These are phyloP conservation scores for Populus hybrid DNA, from an alignment of 441 rosid species.

Conservation along the genomic window DNA sequence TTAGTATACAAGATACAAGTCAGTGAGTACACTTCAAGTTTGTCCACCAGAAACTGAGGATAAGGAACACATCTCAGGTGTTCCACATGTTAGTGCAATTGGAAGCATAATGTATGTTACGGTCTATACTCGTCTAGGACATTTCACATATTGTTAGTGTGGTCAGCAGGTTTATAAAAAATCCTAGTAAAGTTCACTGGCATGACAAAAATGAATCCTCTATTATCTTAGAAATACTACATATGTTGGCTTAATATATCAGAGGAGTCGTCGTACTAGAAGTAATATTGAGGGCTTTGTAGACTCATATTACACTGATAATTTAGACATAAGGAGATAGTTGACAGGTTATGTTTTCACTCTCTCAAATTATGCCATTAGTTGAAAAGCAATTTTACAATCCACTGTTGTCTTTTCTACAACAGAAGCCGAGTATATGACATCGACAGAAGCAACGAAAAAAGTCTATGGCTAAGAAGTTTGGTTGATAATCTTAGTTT, in stretches of 20 bases:
- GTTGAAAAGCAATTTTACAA: no score
- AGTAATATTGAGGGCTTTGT: neutral
- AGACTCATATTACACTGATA: conserved; percentile 2
- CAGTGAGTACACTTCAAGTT: neutral
- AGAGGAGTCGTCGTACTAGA: neutral
- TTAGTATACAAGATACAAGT: neutral
- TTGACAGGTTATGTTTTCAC: neutral
- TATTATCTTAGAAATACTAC: neutral
- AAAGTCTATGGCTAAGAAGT: no score
- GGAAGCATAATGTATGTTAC: no score
- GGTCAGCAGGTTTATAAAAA: neutral
- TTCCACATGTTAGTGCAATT: neutral
- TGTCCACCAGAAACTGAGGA: neutral
- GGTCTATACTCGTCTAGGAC: no score
- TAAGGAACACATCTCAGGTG: neutral
- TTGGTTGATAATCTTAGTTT: no score
- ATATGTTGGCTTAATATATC: neutral
- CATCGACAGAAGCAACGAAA: no score
- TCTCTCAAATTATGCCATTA: neutral
- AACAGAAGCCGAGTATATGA: no score
- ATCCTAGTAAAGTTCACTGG: neutral
- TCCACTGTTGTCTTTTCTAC: no score
- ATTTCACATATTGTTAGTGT: neutral
- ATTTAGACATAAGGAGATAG: neutral
- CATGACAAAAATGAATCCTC: conserved; percentile 9